Evolutionary conservation across 116 monocot species (phyloP).

Genomic region (Papilionanthe hybrid): DNA sequence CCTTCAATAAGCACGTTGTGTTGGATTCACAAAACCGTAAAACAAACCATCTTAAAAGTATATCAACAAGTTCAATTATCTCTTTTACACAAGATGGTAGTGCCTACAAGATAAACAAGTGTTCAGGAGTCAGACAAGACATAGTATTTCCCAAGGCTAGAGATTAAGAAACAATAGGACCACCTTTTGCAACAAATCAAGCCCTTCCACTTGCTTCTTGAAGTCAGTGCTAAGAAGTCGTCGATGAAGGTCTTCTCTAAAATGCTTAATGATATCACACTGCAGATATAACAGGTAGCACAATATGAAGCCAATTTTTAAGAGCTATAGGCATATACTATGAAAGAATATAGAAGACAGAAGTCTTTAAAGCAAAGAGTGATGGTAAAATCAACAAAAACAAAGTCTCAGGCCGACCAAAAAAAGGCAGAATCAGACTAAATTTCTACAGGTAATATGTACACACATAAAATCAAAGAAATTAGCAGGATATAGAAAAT

Average conservation of each 20-base stretch:
- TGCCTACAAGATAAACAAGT: conserved; percentile 46
- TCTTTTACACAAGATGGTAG: conserved; percentile 69
- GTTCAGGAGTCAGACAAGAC: neutral
- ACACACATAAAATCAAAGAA: neutral
- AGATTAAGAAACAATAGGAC: neutral
- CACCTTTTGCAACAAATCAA: conserved; percentile 96
- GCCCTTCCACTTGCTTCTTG: conserved; percentile 97
- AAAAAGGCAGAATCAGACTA: neutral
- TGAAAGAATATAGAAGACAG: neutral
- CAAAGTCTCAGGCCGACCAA: neutral
- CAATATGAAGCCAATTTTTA: neutral
- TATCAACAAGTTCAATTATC: conserved; percentile 90
- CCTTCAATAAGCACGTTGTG: conserved; percentile 98
- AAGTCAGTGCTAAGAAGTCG: conserved; percentile 86
- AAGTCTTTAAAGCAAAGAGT: neutral
- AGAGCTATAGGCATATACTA: neutral
- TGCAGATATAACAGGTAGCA: conserved; percentile 19
- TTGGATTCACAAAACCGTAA: conserved; percentile 96
- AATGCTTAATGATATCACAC: conserved; percentile 77
- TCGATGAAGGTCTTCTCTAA: conserved; percentile 88
- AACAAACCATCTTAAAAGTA: conserved; percentile 98
- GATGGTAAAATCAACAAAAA: neutral
- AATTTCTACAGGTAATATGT: neutral
- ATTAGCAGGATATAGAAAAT: neutral
- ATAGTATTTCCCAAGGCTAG: neutral